Evolutionary conservation across 371 early-diverging fungal species (phyloP), one percentile per base, ranked within the genome.

Genomic region (Mortierella sp.): DNA sequence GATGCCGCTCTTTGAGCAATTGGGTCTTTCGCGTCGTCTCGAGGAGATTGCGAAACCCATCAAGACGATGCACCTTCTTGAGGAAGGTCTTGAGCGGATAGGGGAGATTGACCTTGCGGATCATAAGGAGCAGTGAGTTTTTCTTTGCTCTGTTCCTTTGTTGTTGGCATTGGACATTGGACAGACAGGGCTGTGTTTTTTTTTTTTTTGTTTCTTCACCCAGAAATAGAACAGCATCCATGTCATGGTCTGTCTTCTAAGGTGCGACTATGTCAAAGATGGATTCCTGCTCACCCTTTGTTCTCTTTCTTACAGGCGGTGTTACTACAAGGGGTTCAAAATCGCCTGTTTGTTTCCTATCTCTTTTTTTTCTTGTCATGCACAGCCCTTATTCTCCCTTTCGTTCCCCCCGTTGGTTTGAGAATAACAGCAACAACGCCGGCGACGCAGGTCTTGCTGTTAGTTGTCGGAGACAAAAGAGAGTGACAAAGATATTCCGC

Each of bases 41-140:
- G 34, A 74, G 3, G 70, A 37, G 28, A 64, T 77, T 26, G 70
- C 81, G 19, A 81, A 77, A n/a, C 55, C 55, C 43, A 37, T 81
- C 59, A 69, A 71, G 34, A 61, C 77, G 21, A 77, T 81, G 59
- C 77, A 81, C 59, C 73, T 81, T 51, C n/a, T 71, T 19, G 69
- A 76, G 34, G 81, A 77, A 16, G 71, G 61, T 44, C 28, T 77
- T 59, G 59, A 81, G 64, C 81, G 81, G 74, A 81, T 81, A 61
- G 81, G 81, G 21, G 81, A 81, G 71, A 69, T 81, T 50, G 74
- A 81, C 48, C 81, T 81, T 59, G 57, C 77, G 31, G 74, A 76
- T n/a, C 81, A 81, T 55, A 73, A 70, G 50, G 71, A 72, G 14
- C 57, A 73, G 81, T 76, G 73, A 21, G 74, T 61, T n/a, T 55